These are phyloP conservation scores for Cercophora sp. DNA, from an alignment of 495 filamentous ascomycete genomes.

Conservation along the genomic window DNA sequence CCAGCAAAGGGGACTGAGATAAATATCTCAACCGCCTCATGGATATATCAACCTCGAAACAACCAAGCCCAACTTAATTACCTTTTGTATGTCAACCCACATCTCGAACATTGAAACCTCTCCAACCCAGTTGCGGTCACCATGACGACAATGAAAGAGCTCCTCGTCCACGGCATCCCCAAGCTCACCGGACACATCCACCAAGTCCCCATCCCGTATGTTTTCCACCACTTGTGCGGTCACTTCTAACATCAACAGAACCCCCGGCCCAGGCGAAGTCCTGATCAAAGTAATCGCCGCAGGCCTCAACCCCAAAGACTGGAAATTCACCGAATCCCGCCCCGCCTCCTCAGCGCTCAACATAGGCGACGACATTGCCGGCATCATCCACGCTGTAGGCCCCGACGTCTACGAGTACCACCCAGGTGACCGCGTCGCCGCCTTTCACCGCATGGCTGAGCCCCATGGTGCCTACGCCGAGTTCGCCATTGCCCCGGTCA, in stretches of 20 bases:
- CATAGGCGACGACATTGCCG: conserved; percentile 41
- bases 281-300: conserved; percentile 57
- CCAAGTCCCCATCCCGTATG: conserved; percentile 14
- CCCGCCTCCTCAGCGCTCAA: conserved; percentile 17
- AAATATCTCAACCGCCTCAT: too few relatives aligned
- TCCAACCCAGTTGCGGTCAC: too few relatives aligned
- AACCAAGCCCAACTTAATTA: too few relatives aligned
- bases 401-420: conserved; percentile 39
- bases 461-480: conserved; percentile 35
- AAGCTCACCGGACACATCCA: neutral
- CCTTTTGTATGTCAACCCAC: too few relatives aligned
- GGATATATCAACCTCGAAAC: too few relatives aligned
- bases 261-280: conserved; percentile 47
- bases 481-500: conserved; percentile 36
- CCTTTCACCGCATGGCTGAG: conserved; percentile 30
- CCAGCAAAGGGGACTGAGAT: too few relatives aligned
- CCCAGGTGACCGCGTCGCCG: conserved; percentile 39
- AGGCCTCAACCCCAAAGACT: conserved; percentile 31
- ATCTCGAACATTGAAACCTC: too few relatives aligned
- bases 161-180: conserved; percentile 6
- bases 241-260: too few relatives aligned
- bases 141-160: conserved; percentile 5
- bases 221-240: neutral
- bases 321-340: conserved; percentile 15
- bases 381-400: conserved; percentile 37